Base-by-base conservation (phyloP, 257 asterid species). In the Linaria vulgaris region DNA sequence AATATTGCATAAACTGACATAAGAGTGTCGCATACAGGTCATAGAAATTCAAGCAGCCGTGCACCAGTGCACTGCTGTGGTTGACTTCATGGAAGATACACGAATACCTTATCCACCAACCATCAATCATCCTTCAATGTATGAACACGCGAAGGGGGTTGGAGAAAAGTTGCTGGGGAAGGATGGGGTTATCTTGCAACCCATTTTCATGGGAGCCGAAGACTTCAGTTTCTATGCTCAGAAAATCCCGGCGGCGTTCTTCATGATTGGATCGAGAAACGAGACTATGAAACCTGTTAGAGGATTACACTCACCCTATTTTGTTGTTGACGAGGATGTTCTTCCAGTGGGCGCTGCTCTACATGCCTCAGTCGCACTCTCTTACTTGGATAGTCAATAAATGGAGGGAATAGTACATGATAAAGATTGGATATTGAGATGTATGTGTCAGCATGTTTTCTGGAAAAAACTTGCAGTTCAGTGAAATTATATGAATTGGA, bases 221-320 rank as follows among this genome's bases (percentile, higher is more conserved):
- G 97, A 91, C 68, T 91, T 91, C 86, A 80, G 96, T 65, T 88
- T 88, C 72, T 91, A 85, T 20, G 70, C 89, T 6, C 81, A 83
- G 69, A 86, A 79, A 66, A 76, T 80, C 62, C 71, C 86, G 0
- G 90, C 95, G 5, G 80, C 96, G 3, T 73, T 86, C 71, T 88
- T 80, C 48, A 9, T 19, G 39, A 80, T 88, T 3, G 95, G 95
- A 1, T 23, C 60, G 1, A 70, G 76, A 73, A 84, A 90, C 54
- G 76, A 77, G 56, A 80, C 86, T 1, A 64, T 55, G 72, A 56
- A 63, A 50, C 13, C 79, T 7, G 24, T 64, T 9, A 74, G 68
- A 67, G 72, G 64, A 3, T 59, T 84, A 78, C 97, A 90, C 69
- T 79, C 94, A 1, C 88, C 96, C 3, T 74, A 82, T 66, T 76